Conservation (phyloP, 257 asterid genomes). For the Solanum ossicruentum region DNA sequence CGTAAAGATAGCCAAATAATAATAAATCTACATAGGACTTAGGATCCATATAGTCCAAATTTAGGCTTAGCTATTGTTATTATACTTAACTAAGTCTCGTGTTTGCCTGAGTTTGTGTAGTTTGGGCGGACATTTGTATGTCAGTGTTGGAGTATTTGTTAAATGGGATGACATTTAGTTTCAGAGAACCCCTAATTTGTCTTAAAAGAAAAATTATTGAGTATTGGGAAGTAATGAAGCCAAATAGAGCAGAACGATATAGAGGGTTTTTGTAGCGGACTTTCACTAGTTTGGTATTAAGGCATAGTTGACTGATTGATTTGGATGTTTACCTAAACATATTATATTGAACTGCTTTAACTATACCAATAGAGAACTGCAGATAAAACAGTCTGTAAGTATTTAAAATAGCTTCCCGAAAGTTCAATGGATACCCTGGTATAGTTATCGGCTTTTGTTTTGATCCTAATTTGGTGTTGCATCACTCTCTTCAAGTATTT, state of each 20-base stretch:
- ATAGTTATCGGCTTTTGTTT: neutral
- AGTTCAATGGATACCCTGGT: neutral
- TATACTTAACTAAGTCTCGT: neutral
- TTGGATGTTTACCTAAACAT: neutral
- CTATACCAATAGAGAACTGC: neutral
- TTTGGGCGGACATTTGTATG: neutral
- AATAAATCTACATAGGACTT: neutral
- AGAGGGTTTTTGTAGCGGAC: neutral
- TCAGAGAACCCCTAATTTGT: neutral
- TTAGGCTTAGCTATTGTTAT: neutral
- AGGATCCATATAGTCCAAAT: neutral
- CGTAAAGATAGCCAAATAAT: neutral
- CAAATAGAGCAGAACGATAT: neutral
- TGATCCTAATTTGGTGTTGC: neutral
- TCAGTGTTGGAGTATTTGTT: neutral
- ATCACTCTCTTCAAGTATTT: neutral
- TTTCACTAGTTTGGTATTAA: neutral
- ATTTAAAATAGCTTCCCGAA: neutral
- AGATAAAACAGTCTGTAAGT: neutral
- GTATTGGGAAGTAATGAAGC: neutral
- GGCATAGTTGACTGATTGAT: neutral
- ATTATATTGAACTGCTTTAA: neutral
- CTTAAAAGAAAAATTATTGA: neutral
- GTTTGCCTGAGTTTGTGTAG: neutral
- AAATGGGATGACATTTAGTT: neutral